phyloP scores from a whole-genome alignment of 1,284 basidiomycete genomes.

The Hypsizygus ulmarius region DNA sequence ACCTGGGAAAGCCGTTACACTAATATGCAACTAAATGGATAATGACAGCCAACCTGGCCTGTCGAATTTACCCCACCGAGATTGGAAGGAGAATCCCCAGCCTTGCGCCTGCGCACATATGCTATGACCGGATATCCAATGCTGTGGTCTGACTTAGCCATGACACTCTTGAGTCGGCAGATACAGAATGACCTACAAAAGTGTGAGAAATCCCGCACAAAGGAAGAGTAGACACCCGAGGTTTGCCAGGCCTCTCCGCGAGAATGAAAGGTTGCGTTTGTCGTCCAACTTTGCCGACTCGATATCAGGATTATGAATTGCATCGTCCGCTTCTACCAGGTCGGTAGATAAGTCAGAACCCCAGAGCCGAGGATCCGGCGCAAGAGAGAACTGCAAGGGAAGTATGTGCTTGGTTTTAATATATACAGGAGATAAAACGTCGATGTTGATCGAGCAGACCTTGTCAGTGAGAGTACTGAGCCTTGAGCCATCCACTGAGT shows the following conservation, averaged over 20 bases:
- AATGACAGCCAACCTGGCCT: slow-evolving; percentile 36
- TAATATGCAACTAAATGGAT: neutral
- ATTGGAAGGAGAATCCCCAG: slow-evolving; percentile 51
- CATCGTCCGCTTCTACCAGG: slow-evolving; percentile 51
- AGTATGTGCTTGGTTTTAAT: slow-evolving; percentile 1
- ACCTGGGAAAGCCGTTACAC: slow-evolving; percentile 32
- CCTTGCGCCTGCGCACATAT: slow-evolving; percentile 40
- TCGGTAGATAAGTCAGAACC: slow-evolving; percentile 47
- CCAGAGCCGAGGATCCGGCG: slow-evolving; percentile 54
- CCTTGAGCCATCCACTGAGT: slow-evolving; percentile 36
- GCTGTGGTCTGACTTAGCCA: slow-evolving; percentile 25
- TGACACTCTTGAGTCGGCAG: neutral
- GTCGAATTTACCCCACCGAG: slow-evolving; percentile 71
- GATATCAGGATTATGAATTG: slow-evolving; percentile 52
- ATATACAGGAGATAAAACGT: slow-evolving; percentile 3
- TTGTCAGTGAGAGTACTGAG: slow-evolving; percentile 40
- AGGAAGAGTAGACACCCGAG: slow-evolving; percentile 62
- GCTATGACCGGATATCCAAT: slow-evolving; percentile 54
- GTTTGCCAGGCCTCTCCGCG: slow-evolving; percentile 56
- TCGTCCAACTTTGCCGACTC: slow-evolving; percentile 23
- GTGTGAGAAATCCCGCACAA: slow-evolving; percentile 42
- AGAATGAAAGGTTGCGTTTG: slow-evolving; percentile 35
- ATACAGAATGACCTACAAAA: slow-evolving; percentile 52
- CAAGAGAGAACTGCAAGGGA: slow-evolving; percentile 43
- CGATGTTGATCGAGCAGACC: slow-evolving; percentile 19